phyloP scores from a whole-genome alignment of 257 asterid genomes.

The Eustoma russellianum region DNA sequence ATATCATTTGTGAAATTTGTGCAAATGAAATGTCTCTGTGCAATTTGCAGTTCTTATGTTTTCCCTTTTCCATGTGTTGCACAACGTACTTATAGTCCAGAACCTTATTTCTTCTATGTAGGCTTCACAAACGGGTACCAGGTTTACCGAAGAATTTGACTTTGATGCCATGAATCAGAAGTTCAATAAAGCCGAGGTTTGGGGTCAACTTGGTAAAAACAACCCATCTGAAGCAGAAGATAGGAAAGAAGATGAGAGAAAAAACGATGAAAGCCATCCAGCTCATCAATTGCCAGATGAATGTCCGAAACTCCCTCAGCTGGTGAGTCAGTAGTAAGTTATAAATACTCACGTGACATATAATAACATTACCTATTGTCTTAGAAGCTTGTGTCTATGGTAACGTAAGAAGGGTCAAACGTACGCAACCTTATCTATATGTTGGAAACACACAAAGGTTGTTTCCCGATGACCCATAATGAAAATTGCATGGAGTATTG shows the following conservation, averaged over 20 bases:
- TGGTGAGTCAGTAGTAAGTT: slow-evolving; percentile 8
- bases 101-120: neutral
- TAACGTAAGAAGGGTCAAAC: too few species aligned
- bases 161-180: slow-evolving; percentile 29
- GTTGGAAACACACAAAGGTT: too few species aligned
- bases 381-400: too few species aligned
- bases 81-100: too few species aligned
- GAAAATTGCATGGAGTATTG: too few species aligned
- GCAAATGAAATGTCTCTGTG: neutral
- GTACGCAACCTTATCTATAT: too few species aligned
- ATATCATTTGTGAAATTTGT: neutral
- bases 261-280: slow-evolving; percentile 2
- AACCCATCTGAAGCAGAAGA: slow-evolving; percentile 16
- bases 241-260: slow-evolving; percentile 5
- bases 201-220: slow-evolving; percentile 18
- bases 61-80: too few species aligned
- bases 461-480: too few species aligned
- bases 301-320: slow-evolving; percentile 4
- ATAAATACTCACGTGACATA: neutral
- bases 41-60: too few species aligned
- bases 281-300: slow-evolving; percentile 3
- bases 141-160: slow-evolving; percentile 22
- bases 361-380: too few species aligned
- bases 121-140: slow-evolving; percentile 6
- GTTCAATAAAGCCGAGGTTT: slow-evolving; percentile 23